phyloP scores from a whole-genome alignment of 108 stramenopile genomes.

The Pseudonitzschia delicatissima region DNA sequence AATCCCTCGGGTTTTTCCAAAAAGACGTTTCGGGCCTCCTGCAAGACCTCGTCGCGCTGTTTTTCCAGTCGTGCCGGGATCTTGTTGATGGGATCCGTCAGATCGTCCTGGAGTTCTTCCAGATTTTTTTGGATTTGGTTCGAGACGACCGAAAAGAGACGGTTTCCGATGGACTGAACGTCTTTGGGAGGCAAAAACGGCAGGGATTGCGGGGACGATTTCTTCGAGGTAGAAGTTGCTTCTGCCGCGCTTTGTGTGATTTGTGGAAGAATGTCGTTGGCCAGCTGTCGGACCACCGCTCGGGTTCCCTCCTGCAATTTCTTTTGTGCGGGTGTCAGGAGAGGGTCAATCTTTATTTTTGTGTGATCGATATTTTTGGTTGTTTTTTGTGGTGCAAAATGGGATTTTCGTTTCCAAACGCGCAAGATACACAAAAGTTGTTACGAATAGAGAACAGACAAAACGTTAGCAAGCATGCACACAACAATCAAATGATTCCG shows the following conservation, averaged over 20 bases:
- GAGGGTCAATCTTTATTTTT: conserved; percentile 61
- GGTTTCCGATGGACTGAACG: conserved; percentile 51
- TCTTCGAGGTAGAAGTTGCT: not conserved
- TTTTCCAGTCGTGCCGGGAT: conserved; percentile 62
- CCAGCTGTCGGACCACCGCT: conserved; percentile 78
- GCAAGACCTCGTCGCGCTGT: conserved; percentile 61
- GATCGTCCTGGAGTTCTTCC: conserved; percentile 65
- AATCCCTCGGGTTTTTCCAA: conserved; percentile 82
- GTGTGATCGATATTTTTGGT: not conserved
- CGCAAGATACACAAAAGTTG: not conserved
- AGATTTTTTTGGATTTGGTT: conserved; percentile 68
- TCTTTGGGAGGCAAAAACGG: conserved; percentile 35
- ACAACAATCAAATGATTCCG: not conserved
- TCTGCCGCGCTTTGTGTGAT: conserved; percentile 22
- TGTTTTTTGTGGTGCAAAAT: not conserved
- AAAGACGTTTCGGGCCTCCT: conserved; percentile 75
- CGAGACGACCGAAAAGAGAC: conserved; percentile 58
- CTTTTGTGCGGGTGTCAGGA: conserved; percentile 72
- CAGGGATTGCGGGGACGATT: conserved; percentile 16
- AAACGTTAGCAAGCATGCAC: not conserved
- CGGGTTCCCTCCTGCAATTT: conserved; percentile 74
- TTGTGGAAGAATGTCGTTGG: conserved; percentile 75
- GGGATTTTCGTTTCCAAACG: too few species aligned
- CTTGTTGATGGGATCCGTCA: conserved; percentile 62
- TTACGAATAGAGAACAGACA: not conserved